Evolutionary conservation across 139 green algal species (phyloP).

Genomic region (Tetradesmus obliquus): DNA sequence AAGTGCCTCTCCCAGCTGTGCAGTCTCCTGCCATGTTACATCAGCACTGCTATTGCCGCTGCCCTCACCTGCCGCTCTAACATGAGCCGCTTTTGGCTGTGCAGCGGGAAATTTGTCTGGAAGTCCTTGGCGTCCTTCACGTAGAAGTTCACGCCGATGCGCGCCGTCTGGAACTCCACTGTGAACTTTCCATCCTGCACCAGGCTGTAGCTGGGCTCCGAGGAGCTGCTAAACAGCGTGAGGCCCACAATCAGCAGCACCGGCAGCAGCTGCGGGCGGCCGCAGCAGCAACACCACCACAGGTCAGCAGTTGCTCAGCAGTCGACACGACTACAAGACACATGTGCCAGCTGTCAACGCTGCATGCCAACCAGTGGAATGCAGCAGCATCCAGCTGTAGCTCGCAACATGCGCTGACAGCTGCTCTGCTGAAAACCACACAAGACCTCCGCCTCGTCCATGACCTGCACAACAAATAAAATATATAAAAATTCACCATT

Average conservation of each 20-base stretch:
- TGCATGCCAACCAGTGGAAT: neutral
- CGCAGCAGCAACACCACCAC: conserved; percentile 14
- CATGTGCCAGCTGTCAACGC: neutral
- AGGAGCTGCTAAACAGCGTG: conserved; percentile 47
- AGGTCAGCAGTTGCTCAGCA: conserved; percentile 5
- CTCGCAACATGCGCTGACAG: too few species aligned
- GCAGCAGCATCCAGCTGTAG: too few species aligned
- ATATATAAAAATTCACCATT: too few species aligned
- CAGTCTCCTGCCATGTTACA: too few species aligned
- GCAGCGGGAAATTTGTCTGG: neutral
- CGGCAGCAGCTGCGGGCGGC: conserved; percentile 56
- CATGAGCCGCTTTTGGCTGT: conserved; percentile 25
- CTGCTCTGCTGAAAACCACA: too few species aligned
- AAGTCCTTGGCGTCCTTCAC: conserved; percentile 32
- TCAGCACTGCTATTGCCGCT: neutral
- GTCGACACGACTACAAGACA: neutral
- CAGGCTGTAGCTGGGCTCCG: conserved; percentile 35
- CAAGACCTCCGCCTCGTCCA: too few species aligned
- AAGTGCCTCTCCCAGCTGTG: neutral
- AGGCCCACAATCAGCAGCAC: conserved; percentile 57
- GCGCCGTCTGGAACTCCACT: neutral
- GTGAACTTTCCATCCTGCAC: conserved; percentile 8
- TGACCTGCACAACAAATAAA: too few species aligned
- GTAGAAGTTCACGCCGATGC: conserved; percentile 30
- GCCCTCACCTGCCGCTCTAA: conserved; percentile 60